phyloP scores from a whole-genome alignment of 2,329 filamentous ascomycete genomes.

The Fusarium sp. region DNA sequence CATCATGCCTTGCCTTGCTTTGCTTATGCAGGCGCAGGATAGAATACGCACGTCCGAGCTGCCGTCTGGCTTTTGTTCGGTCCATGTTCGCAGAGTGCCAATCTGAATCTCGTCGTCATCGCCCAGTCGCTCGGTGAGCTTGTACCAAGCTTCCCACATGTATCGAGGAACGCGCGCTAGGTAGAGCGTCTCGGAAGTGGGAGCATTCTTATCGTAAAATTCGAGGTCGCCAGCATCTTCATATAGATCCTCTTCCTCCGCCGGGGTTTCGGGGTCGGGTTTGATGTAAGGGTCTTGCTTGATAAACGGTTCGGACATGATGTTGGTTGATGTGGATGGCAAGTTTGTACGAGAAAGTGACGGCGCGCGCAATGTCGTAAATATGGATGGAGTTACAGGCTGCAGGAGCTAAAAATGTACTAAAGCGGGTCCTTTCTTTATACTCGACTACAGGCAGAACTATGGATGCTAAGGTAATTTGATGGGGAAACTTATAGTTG shows the following conservation, averaged over 20 bases:
- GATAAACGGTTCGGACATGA: conserved; percentile 55
- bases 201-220: conserved; percentile 61
- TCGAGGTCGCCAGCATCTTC: conserved; percentile 67
- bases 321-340: conserved; percentile 26
- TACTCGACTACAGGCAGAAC: neutral
- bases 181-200: conserved; percentile 65
- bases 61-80: conserved; percentile 63
- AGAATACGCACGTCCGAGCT: conserved; percentile 57
- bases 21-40: neutral
- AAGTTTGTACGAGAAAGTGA: neutral
- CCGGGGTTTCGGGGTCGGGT: conserved; percentile 60
- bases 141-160: conserved; percentile 82
- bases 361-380: conserved; percentile 2
- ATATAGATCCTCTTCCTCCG: conserved; percentile 76
- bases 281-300: conserved; percentile 61
- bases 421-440: neutral
- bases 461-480: neutral
- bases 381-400: neutral
- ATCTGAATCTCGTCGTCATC: conserved; percentile 86
- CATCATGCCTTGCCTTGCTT: neutral
- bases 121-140: conserved; percentile 67
- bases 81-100: conserved; percentile 75
- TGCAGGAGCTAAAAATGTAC: neutral
- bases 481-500: neutral
- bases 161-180: conserved; percentile 82